A percentile compares a stretch with the other conserved stretches of the same genome.
Evolutionary conservation across 441 rosid genomes (phyloP).

Genomic region (Bocquillonia castaneifolia): DNA sequence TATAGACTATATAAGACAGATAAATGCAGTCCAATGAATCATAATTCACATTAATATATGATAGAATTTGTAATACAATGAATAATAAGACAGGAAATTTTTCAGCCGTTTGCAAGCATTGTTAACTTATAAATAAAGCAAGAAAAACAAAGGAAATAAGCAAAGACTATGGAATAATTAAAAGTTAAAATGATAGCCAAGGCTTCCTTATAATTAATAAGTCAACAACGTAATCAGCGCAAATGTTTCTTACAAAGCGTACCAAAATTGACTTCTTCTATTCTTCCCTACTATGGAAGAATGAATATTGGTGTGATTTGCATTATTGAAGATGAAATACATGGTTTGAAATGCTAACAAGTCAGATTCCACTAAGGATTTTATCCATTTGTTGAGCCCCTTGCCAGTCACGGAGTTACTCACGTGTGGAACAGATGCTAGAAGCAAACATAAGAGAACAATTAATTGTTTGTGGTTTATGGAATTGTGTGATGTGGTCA

Average conservation of each 20-base stretch:
- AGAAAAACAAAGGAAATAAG: no score
- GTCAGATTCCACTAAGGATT: conserved; percentile 29
- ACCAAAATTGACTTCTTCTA: conserved; percentile 25
- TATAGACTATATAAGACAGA: no score
- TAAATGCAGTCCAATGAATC: no score
- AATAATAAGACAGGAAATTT: no score
- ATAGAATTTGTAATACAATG: no score
- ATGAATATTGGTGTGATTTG: conserved; percentile 24
- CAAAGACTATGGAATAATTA: no score
- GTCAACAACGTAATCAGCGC: conserved; percentile 19
- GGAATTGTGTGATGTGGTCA: background rate
- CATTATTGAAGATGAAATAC: conserved; percentile 18
- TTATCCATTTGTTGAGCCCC: conserved; percentile 6
- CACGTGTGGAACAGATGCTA: conserved; percentile 11
- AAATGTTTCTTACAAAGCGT: conserved; percentile 13
- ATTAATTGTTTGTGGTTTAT: conserved; percentile 11
- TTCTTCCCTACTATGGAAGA: background rate
- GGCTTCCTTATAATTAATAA: background rate
- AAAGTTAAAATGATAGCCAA: background rate
- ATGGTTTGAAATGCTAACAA: background rate
- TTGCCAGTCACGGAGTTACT: background rate
- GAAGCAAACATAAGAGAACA: background rate
- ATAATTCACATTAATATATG: no score
- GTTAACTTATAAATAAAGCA: no score
- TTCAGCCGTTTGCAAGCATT: no score